A percentile compares a stretch with the other conserved stretches of the same genome.
Conservation (phyloP, 768 basidiomycete species). For the Asterophora lycoperdoides region DNA sequence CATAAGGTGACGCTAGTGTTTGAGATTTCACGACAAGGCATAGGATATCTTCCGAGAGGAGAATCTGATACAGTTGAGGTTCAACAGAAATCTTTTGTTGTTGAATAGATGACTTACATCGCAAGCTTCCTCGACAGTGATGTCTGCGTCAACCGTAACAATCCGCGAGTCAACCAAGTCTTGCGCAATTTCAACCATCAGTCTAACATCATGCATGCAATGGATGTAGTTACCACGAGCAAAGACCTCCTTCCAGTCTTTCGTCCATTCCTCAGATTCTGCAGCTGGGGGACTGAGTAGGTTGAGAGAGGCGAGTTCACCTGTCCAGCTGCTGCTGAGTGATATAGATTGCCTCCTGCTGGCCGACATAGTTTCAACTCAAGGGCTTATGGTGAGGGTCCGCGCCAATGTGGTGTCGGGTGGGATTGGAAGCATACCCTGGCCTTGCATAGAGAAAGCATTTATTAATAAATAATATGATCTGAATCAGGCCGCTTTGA, state of each 20-base stretch:
- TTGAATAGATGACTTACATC: slow-evolving; percentile 45
- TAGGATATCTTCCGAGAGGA: slow-evolving; percentile 56
- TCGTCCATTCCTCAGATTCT: slow-evolving; percentile 46
- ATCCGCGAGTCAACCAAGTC: slow-evolving; percentile 71
- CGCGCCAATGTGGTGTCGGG: slow-evolving; percentile 3
- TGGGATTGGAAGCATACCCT: slow-evolving; percentile 10
- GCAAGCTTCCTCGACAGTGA: slow-evolving; percentile 78
- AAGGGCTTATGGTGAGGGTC: neutral
- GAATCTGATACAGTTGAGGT: slow-evolving; percentile 35
- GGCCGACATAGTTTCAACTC: slow-evolving; percentile 25
- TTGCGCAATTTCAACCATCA: slow-evolving; percentile 20
- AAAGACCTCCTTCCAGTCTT: slow-evolving; percentile 49
- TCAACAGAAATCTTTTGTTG: neutral
- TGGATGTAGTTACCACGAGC: slow-evolving; percentile 48
- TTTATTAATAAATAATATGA: no score
- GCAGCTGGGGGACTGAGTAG: slow-evolving; percentile 24
- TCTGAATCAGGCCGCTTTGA: no score
- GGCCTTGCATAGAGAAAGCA: no score
- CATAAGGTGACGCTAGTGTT: slow-evolving; percentile 25
- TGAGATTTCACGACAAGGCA: slow-evolving; percentile 60
- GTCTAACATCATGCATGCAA: neutral
- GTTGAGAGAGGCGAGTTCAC: slow-evolving; percentile 18
- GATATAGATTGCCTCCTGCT: slow-evolving; percentile 37
- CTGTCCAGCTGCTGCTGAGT: slow-evolving; percentile 30
- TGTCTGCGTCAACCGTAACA: slow-evolving; percentile 63